Percentiles rank a stretch among this genome's conserved stretches.
Conservation (phyloP, 1,284 basidiomycete species). For the Apiotrichum veenhuisii region DNA sequence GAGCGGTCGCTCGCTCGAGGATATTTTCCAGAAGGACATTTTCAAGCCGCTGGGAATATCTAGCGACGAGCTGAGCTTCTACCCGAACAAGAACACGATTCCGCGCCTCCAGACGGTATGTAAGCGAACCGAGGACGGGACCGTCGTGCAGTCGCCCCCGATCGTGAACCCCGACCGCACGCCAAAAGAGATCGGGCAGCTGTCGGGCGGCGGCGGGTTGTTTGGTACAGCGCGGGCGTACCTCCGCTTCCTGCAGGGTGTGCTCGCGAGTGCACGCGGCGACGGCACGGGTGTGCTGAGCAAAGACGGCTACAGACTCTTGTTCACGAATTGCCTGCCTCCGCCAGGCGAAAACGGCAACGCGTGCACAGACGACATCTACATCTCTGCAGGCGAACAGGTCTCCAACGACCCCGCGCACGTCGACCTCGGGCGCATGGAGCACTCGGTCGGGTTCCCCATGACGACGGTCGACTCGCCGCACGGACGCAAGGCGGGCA, state of each 20-base stretch:
- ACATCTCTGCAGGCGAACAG: neutral
- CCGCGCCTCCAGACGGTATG: slow-evolving; percentile 20
- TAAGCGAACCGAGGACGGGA: slow-evolving; percentile 11
- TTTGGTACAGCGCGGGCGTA: slow-evolving; percentile 33
- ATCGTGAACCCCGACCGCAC: slow-evolving; percentile 5
- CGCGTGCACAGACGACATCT: neutral
- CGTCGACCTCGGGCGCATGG: neutral
- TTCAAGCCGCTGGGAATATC: slow-evolving; percentile 24
- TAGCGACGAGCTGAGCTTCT: slow-evolving; percentile 22
- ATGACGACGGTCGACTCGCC: slow-evolving; percentile 17
- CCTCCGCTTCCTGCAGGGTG: slow-evolving; percentile 22
- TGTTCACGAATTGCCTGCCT: slow-evolving; percentile 22
- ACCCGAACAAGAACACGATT: slow-evolving; percentile 15
- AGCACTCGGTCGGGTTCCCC: slow-evolving; percentile 16
- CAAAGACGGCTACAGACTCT: slow-evolving; percentile 14
- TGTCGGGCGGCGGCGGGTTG: slow-evolving; percentile 33
- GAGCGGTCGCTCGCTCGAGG: slow-evolving; percentile 17
- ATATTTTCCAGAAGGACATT: slow-evolving; percentile 20
- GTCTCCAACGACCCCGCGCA: neutral
- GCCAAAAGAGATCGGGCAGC: neutral
- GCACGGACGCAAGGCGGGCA: slow-evolving; percentile 22
- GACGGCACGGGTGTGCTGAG: slow-evolving; percentile 11
- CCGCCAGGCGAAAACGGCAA: neutral
- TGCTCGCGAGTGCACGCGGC: slow-evolving; percentile 1
- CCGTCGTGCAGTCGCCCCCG: slow-evolving; percentile 1